A percentile compares a stretch with the other conserved stretches of the same genome.
These are phyloP conservation scores for Nannizzia gypsea DNA, from an alignment of 2,329 filamentous ascomycete genomes.

Conservation along the genomic window DNA sequence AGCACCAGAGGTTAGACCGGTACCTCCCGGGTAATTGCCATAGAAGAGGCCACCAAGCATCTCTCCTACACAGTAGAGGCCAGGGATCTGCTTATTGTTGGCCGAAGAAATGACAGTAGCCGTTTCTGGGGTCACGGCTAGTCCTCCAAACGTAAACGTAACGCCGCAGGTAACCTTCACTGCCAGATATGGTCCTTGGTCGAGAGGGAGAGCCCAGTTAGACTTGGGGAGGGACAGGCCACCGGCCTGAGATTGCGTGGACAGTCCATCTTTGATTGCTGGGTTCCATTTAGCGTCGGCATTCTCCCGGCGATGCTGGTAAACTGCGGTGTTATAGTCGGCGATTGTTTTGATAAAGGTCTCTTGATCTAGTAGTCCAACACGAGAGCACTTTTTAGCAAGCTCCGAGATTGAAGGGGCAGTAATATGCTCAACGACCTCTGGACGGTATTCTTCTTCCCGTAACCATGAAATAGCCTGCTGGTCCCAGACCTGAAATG, in stretches of 20 bases:
- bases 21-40: conserved; percentile 52
- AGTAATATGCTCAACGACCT: conserved; percentile 43
- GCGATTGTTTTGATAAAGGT: conserved; percentile 43
- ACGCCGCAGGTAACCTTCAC: conserved; percentile 54
- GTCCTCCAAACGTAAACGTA: conserved; percentile 57
- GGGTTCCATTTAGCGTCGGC: conserved; percentile 44
- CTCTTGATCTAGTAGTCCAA: conserved; percentile 38
- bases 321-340: conserved; percentile 49
- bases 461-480: conserved; percentile 43
- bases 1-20: conserved; percentile 48
- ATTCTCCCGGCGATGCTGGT: conserved; percentile 36
- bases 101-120: conserved; percentile 40
- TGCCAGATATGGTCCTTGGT: conserved; percentile 48
- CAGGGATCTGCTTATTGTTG: conserved; percentile 38
- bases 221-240: conserved; percentile 45
- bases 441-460: conserved; percentile 50
- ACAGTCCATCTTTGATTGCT: conserved; percentile 48
- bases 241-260: conserved; percentile 42
- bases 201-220: conserved; percentile 53
- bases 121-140: conserved; percentile 45
- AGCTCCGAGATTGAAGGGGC: conserved; percentile 45
- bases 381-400: conserved; percentile 37
- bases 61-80: conserved; percentile 51
- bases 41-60: conserved; percentile 56
- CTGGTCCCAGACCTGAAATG: conserved; percentile 55